Conservation (phyloP, 192 early-diverging fungal genomes). For the Coemansia sp. region DNA sequence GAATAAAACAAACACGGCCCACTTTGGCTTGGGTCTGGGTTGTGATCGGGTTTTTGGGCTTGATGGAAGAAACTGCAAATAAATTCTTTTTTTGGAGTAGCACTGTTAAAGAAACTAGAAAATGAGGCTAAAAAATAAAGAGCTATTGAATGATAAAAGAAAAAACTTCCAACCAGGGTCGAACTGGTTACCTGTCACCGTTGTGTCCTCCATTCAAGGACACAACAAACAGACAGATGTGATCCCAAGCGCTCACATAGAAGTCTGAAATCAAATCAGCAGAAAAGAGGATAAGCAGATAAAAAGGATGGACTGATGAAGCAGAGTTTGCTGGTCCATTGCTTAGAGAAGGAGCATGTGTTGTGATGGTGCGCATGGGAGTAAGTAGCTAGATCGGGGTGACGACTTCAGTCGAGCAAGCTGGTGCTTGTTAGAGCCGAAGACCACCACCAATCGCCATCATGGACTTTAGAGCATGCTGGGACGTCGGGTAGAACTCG, state of each 20-base stretch:
- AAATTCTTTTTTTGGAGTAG: no score
- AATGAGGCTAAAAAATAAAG: not conserved
- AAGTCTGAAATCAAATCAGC: constrained; percentile 25
- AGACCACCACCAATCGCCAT: constrained; percentile 25
- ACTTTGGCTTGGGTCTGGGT: no score
- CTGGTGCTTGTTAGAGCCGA: constrained; percentile 17
- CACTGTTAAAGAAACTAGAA: not conserved
- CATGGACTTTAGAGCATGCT: constrained; percentile 41
- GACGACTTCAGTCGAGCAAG: not conserved
- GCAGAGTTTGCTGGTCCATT: not conserved
- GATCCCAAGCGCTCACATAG: constrained; percentile 58
- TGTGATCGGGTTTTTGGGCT: no score
- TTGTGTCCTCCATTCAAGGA: constrained; percentile 1
- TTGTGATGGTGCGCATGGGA: constrained; percentile 19
- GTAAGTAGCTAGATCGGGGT: not conserved
- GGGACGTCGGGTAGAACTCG: constrained; percentile 41
- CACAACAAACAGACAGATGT: constrained; percentile 15
- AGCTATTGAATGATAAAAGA: constrained; percentile 2
- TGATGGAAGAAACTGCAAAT: no score
- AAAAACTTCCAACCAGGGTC: constrained; percentile 53
- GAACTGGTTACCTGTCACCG: constrained; percentile 44
- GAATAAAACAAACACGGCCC: no score
- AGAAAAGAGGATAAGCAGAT: not conserved
- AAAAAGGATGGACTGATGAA: not conserved
- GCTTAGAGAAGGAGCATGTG: not conserved